Evolutionary conservation across 2,329 filamentous ascomycete genomes (phyloP).

Genomic region (Plectosphaerella cucumerina): DNA sequence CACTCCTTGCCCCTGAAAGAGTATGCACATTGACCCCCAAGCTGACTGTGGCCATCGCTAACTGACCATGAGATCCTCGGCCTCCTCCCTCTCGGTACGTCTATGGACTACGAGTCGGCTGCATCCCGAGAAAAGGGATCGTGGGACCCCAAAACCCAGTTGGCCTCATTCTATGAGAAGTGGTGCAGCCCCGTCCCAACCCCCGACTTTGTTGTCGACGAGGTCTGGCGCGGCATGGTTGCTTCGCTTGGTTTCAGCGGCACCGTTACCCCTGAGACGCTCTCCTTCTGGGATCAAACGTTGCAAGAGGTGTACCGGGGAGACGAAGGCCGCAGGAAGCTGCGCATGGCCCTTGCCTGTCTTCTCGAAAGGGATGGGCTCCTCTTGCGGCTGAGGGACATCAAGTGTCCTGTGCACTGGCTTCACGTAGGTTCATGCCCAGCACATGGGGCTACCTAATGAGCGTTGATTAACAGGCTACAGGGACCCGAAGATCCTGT

Average conservation of each 20-base stretch:
- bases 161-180: conserved; percentile 35
- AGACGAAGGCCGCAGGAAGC: conserved; percentile 44
- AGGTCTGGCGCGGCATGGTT: conserved; percentile 41
- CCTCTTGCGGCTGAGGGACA: conserved; percentile 36
- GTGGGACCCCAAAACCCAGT: conserved; percentile 42
- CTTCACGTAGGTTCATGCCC: conserved; percentile 35
- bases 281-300: conserved; percentile 41
- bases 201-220: conserved; percentile 42
- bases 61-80: conserved; percentile 35
- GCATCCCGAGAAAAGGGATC: conserved; percentile 40
- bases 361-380: conserved; percentile 44
- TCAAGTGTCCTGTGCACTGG: conserved; percentile 49
- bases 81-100: conserved; percentile 43
- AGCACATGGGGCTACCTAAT: too few relatives aligned
- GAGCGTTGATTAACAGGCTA: conserved; percentile 4
- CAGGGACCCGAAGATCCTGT: conserved; percentile 42
- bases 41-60: not conserved
- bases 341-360: conserved; percentile 39
- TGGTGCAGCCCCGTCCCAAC: conserved; percentile 35
- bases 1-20: conserved; percentile 43
- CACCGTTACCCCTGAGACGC: conserved; percentile 28
- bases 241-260: conserved; percentile 40
- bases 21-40: conserved; percentile 22
- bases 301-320: conserved; percentile 42
- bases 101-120: conserved; percentile 48